phyloP scores from a whole-genome alignment of 2,329 filamentous ascomycete species.

The Passalora sequoiae region DNA sequence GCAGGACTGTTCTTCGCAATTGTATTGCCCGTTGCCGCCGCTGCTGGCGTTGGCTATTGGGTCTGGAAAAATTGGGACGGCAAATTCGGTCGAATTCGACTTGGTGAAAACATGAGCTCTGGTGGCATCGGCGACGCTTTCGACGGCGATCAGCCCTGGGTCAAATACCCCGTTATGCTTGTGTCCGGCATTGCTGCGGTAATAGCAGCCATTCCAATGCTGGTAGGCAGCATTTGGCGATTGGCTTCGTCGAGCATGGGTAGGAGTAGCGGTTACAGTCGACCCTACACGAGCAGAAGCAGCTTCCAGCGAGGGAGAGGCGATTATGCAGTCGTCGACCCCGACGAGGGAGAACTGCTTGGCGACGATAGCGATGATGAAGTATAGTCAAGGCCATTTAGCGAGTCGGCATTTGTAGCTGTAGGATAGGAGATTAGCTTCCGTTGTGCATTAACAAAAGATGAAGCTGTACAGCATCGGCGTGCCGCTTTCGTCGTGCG shows the following conservation, averaged over 20 bases:
- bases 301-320: slow-evolving; percentile 81
- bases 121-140: slow-evolving; percentile 42
- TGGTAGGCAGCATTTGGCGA: slow-evolving; percentile 69
- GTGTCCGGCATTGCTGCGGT: slow-evolving; percentile 53
- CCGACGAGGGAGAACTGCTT: slow-evolving; percentile 89
- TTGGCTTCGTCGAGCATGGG: slow-evolving; percentile 50
- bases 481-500: no score
- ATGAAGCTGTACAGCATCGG: no score
- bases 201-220: slow-evolving; percentile 55
- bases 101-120: slow-evolving; percentile 59
- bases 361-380: slow-evolving; percentile 86
- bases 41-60: slow-evolving; percentile 72
- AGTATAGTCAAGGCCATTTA: slow-evolving; percentile 38
- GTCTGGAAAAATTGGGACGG: slow-evolving; percentile 78
- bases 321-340: slow-evolving; percentile 85
- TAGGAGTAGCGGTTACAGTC: slow-evolving; percentile 49
- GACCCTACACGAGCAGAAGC: slow-evolving; percentile 79
- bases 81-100: slow-evolving; percentile 83
- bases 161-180: slow-evolving; percentile 64
- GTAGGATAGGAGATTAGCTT: no score
- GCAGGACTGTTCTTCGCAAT: slow-evolving; percentile 81
- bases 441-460: no score
- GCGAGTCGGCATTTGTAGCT: neutral
- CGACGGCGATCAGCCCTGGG: slow-evolving; percentile 67
- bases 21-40: slow-evolving; percentile 65